These are phyloP conservation scores for Phragmites australis DNA, from an alignment of 176 grass and related monocot genomes.

Conservation along the genomic window DNA sequence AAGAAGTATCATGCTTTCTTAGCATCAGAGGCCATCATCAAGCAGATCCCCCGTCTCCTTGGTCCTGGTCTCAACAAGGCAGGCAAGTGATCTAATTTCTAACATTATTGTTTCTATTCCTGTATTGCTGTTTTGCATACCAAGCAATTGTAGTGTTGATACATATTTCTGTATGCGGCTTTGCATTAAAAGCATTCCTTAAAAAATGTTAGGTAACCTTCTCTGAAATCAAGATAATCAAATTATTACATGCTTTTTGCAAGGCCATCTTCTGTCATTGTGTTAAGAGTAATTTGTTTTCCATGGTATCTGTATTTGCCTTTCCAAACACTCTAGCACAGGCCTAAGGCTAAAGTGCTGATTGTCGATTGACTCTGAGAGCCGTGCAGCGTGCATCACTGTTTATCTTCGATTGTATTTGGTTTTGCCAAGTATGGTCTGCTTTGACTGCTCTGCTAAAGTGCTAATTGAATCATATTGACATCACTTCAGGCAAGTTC, in stretches of 20 bases:
- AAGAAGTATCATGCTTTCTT: slow-evolving; percentile 98
- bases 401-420: neutral
- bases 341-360: too few species aligned
- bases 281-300: neutral
- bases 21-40: slow-evolving; percentile 94
- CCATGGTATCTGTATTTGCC: neutral
- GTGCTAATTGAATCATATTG: slow-evolving; percentile 16
- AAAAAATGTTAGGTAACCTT: neutral
- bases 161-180: neutral
- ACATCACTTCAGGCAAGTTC: slow-evolving; percentile 68
- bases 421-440: neutral
- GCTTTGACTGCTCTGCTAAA: neutral
- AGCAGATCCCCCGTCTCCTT: slow-evolving; percentile 96
- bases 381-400: neutral
- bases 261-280: neutral
- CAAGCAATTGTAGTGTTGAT: neutral
- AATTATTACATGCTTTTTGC: neutral
- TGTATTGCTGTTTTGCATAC: neutral
- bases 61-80: slow-evolving; percentile 98
- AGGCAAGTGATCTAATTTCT: slow-evolving; percentile 48
- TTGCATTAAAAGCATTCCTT: neutral
- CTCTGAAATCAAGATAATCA: too few species aligned
- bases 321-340: neutral
- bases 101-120: neutral
- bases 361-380: neutral